Percentiles rank a stretch among this genome's conserved stretches.
Conservation (phyloP, 257 asterid species). For the Solanum tarijense region DNA sequence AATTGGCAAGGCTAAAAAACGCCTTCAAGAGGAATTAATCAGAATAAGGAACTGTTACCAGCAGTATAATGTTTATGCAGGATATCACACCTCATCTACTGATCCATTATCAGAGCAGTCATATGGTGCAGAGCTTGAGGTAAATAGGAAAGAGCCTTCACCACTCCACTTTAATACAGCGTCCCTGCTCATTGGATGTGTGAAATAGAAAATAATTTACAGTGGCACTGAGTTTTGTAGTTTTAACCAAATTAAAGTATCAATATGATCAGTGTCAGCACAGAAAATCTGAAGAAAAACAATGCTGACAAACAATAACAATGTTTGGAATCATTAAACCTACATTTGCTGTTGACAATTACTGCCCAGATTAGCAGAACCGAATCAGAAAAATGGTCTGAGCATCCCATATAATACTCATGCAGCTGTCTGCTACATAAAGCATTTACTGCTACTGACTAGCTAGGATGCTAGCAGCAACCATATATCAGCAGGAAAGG, state of each 20-base stretch:
- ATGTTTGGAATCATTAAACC: not conserved
- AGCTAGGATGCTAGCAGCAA: not conserved
- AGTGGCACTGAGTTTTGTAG: not conserved
- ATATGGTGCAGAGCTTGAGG: constrained; percentile 93
- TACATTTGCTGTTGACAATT: not conserved
- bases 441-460: not conserved
- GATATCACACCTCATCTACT: constrained; percentile 76
- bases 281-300: not conserved
- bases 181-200: constrained; percentile 36
- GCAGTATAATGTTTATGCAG: constrained; percentile 11
- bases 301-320: not conserved
- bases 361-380: not conserved
- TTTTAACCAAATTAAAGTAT: not conserved
- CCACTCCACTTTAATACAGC: constrained; percentile 87
- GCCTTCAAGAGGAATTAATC: not conserved
- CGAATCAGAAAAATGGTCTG: not conserved
- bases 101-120: constrained; percentile 81
- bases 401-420: not conserved
- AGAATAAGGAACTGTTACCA: not conserved
- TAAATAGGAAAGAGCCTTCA: constrained; percentile 85
- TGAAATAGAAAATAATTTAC: not conserved
- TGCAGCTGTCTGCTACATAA: not conserved
- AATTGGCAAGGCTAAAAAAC: not conserved
- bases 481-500: not conserved
- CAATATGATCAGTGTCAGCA: not conserved